Base-by-base conservation (phyloP, 2,329 filamentous ascomycete species). In the Stagonosporopsis vannaccii region DNA sequence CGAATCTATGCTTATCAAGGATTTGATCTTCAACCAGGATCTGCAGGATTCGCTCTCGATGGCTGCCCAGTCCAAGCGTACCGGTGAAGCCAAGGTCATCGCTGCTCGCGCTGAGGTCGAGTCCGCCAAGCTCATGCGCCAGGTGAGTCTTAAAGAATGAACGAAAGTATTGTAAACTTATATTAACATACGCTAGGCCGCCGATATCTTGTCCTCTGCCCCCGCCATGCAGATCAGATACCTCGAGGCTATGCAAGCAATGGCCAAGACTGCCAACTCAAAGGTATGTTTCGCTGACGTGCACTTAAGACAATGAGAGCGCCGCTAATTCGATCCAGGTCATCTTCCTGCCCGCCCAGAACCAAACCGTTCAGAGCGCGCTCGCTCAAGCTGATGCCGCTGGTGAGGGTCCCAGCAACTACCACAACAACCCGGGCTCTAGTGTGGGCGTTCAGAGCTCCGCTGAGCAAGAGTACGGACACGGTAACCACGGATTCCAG, bases 1-100 rank as follows among this genome's bases (percentile, higher is more conserved):
- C 56, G 95, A 98, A 83, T 93, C 89, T 72, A 99, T 99, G 94
- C 87, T 99, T 66, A 94, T 99, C 85, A 98, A 99, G 81, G 95
- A 99, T 78, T 96, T 99, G 74, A 90, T 98, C 75, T 99, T 99
- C 86, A 92, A 88, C 79, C 87, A 92, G 73, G 95, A 98, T 67
- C 84, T 99, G 40, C 95, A 99, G 79, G 94, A 98, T 72, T 95
- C 91, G 17, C 86, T 99, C 45, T 96, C 91, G 74, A 98, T 99
- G 95, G 95, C 95, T 35, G 95, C 95, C 3, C 95, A 99, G 84
- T 92, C 90, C 82, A 98, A 98, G 89, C 90, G 95, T 67, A 97
- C 97, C 54, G 95, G 95, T 80, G 95, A 99, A 79, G 92, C 90
- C 81, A 99, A 99, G 84, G 92, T 99, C 75, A 98, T 99, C 74